These are phyloP conservation scores for Aspergillus cejpii DNA, from an alignment of 2,329 filamentous ascomycete genomes.

Conservation along the genomic window DNA sequence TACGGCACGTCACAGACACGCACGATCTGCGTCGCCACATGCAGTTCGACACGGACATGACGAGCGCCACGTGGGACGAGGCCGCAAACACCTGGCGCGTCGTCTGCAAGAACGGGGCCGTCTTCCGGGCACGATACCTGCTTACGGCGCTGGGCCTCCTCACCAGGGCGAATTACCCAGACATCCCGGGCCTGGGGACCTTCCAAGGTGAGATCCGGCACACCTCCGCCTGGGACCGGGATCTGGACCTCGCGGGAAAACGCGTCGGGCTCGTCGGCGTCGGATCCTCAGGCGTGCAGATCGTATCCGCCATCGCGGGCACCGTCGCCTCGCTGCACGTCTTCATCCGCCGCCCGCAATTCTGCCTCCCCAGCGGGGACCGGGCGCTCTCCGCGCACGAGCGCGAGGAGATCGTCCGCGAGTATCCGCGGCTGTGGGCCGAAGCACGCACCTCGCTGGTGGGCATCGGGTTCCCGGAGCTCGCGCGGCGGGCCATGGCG, in stretches of 20 bases:
- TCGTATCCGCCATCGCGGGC: conserved; percentile 23
- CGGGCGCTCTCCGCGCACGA: conserved; percentile 20
- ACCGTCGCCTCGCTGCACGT: conserved; percentile 23
- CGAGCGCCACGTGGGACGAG: conserved; percentile 9
- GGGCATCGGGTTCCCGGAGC: conserved; percentile 12
- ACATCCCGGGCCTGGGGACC: conserved; percentile 45
- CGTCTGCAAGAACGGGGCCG: conserved; percentile 2
- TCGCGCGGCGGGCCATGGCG: conserved; percentile 1
- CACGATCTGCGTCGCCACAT: conserved; percentile 17
- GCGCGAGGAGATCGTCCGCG: conserved; percentile 14
- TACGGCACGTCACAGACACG: conserved; percentile 22
- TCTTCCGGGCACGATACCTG: conserved; percentile 9
- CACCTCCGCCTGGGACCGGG: conserved; percentile 47
- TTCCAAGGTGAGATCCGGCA: conserved; percentile 51
- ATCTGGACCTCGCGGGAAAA: conserved; percentile 41
- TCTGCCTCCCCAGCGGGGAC: conserved; percentile 31
- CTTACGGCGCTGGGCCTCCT: conserved; percentile 16
- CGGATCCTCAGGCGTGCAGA: conserved; percentile 25
- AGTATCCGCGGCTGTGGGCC: conserved; percentile 7
- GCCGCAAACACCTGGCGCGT: conserved; percentile 13
- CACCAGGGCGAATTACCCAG: conserved; percentile 46
- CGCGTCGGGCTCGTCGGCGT: conserved; percentile 44
- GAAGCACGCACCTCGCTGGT: background rate
- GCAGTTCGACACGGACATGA: conserved; percentile 16
- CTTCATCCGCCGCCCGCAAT: conserved; percentile 37